Evolutionary conservation across 2,329 filamentous ascomycete genomes (phyloP), one percentile per base, ranked within the genome.

Genomic region (Coniochaeta sp.): DNA sequence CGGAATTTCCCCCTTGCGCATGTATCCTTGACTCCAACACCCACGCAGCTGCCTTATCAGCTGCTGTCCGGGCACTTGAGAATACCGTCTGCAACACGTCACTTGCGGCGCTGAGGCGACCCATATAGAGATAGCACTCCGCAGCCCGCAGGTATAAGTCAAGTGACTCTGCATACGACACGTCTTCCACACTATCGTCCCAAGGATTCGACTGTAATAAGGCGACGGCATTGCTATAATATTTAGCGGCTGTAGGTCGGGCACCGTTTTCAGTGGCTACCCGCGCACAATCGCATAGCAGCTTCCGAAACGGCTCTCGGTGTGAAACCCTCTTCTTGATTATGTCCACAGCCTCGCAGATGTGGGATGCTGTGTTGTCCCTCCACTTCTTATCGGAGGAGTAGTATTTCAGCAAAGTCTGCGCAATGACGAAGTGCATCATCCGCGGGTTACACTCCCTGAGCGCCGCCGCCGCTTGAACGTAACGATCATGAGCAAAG

Each of bases 371-470:
- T 62, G 89, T 88, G 61, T 84, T 87, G 68, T 96, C 92, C 14
- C 87, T 81, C 28, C 82, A 81, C 57, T 81, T 81, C 1, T 83
- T 78, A 62, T 91, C 86, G 26, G 82, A 73, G 8, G 77, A 70
- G 62, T 83, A 85, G 66, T 92, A 88, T 65, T 89, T 89, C 71
- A 93, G 84, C 65, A 97, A 84, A 0, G 88, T 89, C 69, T 91
- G 88, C 0, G 90, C 89, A 67, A 97, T 91, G 54, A 92, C 86
- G 67, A 93, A 97, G 73, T 97, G 92, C 93, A 97, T 97, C 66
- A 89, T 89, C 22, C 83, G 78, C 24, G 83, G 77, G 59, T 89
- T 86, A 68, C 84, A 86, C 69, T 93, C 87, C 63, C 83, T 85
- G 58, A 96, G 77, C 5, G 84, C 81, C 16, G 83, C 79, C 6